Conservation (phyloP, 306 rosid genomes). For the Acmispon strigosus region DNA sequence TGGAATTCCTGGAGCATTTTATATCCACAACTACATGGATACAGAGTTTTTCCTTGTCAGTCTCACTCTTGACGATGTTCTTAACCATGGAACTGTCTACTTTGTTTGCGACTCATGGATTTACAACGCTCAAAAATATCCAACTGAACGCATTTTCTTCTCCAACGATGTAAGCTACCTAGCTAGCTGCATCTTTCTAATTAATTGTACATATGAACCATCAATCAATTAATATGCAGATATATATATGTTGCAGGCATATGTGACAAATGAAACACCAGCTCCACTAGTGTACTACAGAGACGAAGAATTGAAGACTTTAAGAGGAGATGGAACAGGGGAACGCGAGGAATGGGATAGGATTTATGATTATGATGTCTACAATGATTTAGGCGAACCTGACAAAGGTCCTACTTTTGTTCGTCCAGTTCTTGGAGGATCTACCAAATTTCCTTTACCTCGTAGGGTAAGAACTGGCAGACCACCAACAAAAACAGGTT, state of each 20-base stretch:
- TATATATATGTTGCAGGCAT: constrained; percentile 30
- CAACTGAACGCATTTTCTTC: constrained; percentile 48
- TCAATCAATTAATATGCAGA: too few relatives aligned
- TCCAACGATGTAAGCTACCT: constrained; percentile 58
- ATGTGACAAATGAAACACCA: constrained; percentile 53
- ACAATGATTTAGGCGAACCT: constrained; percentile 59
- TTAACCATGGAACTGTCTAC: constrained; percentile 27
- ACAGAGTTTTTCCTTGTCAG: constrained; percentile 47
- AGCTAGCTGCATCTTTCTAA: neutral
- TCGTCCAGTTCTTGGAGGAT: constrained; percentile 72
- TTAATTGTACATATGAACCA: too few relatives aligned
- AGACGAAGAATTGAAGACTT: constrained; percentile 45
- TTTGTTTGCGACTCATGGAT: constrained; percentile 70
- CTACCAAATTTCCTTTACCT: constrained; percentile 55
- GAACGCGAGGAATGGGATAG: constrained; percentile 60
- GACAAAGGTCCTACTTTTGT: neutral
- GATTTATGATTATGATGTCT: constrained; percentile 62
- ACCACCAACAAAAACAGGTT: neutral
- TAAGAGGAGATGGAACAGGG: constrained; percentile 66
- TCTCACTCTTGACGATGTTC: constrained; percentile 44
- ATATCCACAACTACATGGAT: constrained; percentile 28
- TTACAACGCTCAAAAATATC: constrained; percentile 26
- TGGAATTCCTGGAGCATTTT: constrained; percentile 53
- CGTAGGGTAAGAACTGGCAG: constrained; percentile 78
- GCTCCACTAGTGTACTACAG: constrained; percentile 39